phyloP scores from a whole-genome alignment of 345 rosid genomes.

The Eucalyptus sp. region DNA sequence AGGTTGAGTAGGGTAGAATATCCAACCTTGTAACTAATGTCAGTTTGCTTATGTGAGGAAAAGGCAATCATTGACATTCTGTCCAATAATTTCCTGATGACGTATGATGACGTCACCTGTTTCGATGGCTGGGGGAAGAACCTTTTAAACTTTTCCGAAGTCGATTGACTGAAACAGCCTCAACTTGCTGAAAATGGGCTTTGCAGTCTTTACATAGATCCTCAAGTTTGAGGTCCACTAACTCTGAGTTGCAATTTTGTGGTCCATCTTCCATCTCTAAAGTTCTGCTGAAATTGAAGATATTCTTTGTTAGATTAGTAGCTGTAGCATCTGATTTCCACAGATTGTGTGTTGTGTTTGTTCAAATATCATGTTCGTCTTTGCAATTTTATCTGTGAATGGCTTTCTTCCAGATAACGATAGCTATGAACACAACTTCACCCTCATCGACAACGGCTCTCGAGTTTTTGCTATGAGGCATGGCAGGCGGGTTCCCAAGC shows the following conservation, averaged over 20 bases:
- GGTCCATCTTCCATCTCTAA: not conserved
- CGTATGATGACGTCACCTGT: not conserved
- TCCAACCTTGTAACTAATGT: not conserved
- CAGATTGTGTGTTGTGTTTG: not conserved
- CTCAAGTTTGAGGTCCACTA: not conserved
- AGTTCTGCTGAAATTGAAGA: not conserved
- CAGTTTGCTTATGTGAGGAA: not conserved
- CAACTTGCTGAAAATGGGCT: not conserved
- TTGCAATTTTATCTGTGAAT: not conserved
- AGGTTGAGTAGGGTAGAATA: not conserved
- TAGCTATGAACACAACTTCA: slow-evolving; percentile 35
- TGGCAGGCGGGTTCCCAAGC: slow-evolving; percentile 76
- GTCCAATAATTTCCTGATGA: not conserved
- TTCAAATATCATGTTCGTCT: not conserved
- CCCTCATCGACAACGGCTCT: slow-evolving; percentile 33
- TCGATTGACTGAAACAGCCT: not conserved
- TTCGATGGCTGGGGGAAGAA: not conserved
- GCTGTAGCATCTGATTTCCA: not conserved
- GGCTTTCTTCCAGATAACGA: slow-evolving; percentile 18
- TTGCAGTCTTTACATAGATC: not conserved
- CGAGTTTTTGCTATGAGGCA: slow-evolving; percentile 84
- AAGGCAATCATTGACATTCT: not conserved
- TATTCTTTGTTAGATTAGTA: not conserved
- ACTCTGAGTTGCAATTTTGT: not conserved
- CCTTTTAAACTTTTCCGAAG: not conserved